Evolutionary conservation across 495 filamentous ascomycete species (phyloP).

Genomic region (Daldinia childiae): DNA sequence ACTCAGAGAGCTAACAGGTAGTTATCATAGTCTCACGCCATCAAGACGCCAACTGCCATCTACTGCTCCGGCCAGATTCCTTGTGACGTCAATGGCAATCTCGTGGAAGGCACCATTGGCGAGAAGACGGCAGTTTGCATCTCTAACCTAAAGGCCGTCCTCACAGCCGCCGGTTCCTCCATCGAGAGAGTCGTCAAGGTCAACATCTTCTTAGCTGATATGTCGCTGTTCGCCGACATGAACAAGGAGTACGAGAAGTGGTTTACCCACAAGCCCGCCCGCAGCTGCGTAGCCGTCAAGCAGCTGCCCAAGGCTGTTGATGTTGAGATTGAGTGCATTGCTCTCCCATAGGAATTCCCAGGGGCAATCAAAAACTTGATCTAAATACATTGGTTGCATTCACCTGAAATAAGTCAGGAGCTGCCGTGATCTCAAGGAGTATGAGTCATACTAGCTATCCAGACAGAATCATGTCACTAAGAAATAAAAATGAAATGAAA

Average conservation of each 20-base stretch:
- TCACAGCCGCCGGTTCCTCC: constrained; percentile 78
- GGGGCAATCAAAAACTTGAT: neutral
- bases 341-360: constrained; percentile 64
- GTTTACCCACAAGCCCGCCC: constrained; percentile 87
- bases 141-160: constrained; percentile 79
- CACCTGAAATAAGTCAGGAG: neutral
- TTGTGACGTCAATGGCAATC: constrained; percentile 75
- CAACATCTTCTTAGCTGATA: constrained; percentile 84
- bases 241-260: constrained; percentile 88
- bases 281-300: constrained; percentile 91
- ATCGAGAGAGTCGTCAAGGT: constrained; percentile 83
- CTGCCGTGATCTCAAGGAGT: neutral
- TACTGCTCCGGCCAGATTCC: constrained; percentile 96
- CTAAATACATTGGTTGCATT: constrained; percentile 5
- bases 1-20: constrained; percentile 22
- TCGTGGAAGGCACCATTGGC: constrained; percentile 78
- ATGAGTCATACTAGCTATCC: neutral
- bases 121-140: constrained; percentile 80
- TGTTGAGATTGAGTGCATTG: constrained; percentile 93
- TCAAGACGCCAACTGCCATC: constrained; percentile 81
- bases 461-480: neutral
- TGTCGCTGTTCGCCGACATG: constrained; percentile 86
- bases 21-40: constrained; percentile 78
- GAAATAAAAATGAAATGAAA: neutral
- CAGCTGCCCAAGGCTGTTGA: constrained; percentile 89